These are phyloP conservation scores for Fusarium vanettenii DNA, from an alignment of 2,329 filamentous ascomycete species.

Conservation along the genomic window DNA sequence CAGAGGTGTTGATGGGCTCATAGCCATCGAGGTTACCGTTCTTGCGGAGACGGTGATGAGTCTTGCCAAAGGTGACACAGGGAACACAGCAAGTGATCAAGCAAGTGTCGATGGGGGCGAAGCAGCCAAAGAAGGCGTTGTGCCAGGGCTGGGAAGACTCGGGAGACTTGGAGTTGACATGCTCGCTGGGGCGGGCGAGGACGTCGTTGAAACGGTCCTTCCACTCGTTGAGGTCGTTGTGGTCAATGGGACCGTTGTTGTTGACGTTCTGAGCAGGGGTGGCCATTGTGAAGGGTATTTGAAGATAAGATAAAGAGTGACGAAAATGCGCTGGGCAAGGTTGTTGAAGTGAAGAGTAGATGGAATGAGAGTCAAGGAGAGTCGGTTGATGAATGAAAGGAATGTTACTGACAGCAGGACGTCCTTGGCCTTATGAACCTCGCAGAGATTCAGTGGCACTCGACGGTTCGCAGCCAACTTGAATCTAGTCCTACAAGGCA, in stretches of 20 bases:
- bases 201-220: constrained; percentile 57
- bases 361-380: constrained; percentile 16
- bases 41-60: constrained; percentile 57
- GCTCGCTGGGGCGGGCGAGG: constrained; percentile 55
- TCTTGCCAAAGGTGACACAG: constrained; percentile 62
- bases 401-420: neutral
- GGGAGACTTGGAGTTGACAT: constrained; percentile 56
- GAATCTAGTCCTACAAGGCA: neutral
- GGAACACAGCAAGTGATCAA: constrained; percentile 59
- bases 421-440: constrained; percentile 1
- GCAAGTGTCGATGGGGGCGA: constrained; percentile 57
- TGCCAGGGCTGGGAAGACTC: constrained; percentile 53
- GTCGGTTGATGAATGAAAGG: neutral
- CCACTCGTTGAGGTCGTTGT: constrained; percentile 59
- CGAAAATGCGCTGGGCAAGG: constrained; percentile 7
- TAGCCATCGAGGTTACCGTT: constrained; percentile 55
- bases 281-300: constrained; percentile 26
- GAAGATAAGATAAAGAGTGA: constrained; percentile 4
- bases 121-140: constrained; percentile 57
- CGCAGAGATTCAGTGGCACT: too few species aligned
- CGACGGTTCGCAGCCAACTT: neutral
- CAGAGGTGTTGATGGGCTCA: constrained; percentile 59
- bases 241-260: constrained; percentile 52
- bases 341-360: neutral
- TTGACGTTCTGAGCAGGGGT: constrained; percentile 26